Evolutionary conservation across 2,329 filamentous ascomycete genomes (phyloP).

Genomic region (Aspergillus sp.): DNA sequence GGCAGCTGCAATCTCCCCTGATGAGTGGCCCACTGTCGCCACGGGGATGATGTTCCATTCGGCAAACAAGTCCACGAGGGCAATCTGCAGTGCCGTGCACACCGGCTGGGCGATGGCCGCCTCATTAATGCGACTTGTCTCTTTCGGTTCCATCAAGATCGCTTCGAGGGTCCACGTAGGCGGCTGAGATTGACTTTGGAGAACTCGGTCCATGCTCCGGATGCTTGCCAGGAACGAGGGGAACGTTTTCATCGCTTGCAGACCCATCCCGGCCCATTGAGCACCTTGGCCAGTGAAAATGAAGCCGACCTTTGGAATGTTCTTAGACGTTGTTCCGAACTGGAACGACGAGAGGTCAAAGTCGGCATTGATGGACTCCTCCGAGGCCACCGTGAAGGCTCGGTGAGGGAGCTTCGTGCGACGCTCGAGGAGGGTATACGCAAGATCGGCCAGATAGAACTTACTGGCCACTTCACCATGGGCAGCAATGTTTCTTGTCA

Average conservation of each 20-base stretch:
- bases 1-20: slow-evolving; percentile 40
- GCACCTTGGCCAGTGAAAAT: slow-evolving; percentile 29
- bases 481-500: not conserved
- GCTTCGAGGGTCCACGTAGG: not conserved
- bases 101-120: slow-evolving; percentile 12
- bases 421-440: not conserved
- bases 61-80: slow-evolving; percentile 9
- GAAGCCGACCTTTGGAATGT: slow-evolving; percentile 1
- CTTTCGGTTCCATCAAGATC: not conserved
- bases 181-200: not conserved
- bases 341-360: not conserved
- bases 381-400: not conserved
- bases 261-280: slow-evolving; percentile 23
- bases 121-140: slow-evolving; percentile 1
- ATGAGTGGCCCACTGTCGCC: slow-evolving; percentile 40
- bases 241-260: not conserved
- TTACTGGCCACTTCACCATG: not conserved
- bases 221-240: not conserved
- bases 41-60: slow-evolving; percentile 22
- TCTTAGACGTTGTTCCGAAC: not conserved
- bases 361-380: not conserved
- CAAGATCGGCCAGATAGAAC: not conserved
- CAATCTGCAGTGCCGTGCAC: slow-evolving; percentile 13
- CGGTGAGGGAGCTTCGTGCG: not conserved
- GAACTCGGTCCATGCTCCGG: not conserved